A percentile compares a stretch with the other conserved stretches of the same genome.
Evolutionary conservation across 2,329 filamentous ascomycete genomes (phyloP).

Genomic region (Diatrype stigma): DNA sequence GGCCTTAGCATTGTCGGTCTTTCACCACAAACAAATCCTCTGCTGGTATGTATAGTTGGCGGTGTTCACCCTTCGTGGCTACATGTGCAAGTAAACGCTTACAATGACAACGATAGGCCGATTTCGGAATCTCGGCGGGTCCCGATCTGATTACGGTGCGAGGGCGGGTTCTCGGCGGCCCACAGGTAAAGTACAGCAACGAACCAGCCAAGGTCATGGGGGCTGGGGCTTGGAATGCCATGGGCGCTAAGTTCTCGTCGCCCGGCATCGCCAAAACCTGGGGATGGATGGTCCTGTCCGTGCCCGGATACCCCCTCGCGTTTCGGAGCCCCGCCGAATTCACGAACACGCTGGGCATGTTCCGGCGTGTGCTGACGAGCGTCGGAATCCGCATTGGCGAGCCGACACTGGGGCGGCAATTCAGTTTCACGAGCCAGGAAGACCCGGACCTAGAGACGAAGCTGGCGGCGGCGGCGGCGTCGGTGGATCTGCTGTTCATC

Average conservation of each 20-base stretch:
- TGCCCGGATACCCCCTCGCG: neutral
- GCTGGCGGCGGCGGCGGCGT: conserved; percentile 14
- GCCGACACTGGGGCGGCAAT: neutral
- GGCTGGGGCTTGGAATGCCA: neutral
- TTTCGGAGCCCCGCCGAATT: neutral
- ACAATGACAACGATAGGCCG: conserved; percentile 26
- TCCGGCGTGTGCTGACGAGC: no score
- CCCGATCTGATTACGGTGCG: conserved; percentile 56
- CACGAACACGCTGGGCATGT: neutral
- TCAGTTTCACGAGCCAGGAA: conserved; percentile 2
- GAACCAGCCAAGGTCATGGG: neutral
- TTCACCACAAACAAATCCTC: conserved; percentile 28
- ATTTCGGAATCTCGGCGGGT: conserved; percentile 49
- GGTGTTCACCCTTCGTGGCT: no score
- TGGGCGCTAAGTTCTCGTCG: conserved; percentile 38
- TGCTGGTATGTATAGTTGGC: conserved; percentile 28
- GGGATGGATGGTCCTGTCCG: conserved; percentile 29
- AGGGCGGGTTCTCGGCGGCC: conserved; percentile 54
- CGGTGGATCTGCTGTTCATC: conserved; percentile 42
- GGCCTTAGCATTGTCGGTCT: conserved; percentile 49
- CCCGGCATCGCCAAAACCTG: conserved; percentile 36
- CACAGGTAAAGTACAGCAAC: conserved; percentile 46
- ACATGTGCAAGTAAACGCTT: no score
- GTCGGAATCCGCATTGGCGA: no score
- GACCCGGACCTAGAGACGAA: neutral